Percentiles rank a stretch among this genome's conserved stretches.
Evolutionary conservation across 805 yeast species (phyloP).

Genomic region (Candida broadrunensis): DNA sequence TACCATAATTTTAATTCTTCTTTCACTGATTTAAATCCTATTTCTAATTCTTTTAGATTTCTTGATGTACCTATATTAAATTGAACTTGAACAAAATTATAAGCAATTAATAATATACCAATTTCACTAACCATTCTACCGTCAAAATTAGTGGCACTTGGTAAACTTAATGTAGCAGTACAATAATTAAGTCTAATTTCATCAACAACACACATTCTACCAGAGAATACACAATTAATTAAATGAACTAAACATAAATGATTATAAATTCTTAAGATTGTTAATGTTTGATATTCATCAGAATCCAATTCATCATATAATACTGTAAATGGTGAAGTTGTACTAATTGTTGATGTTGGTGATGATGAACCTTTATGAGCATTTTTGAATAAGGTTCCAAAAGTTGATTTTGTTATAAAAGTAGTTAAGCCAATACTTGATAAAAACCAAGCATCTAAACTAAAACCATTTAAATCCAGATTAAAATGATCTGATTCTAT

Average conservation of each 20-base stretch:
- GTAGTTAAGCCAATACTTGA: conserved; percentile 65
- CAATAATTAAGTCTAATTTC: conserved; percentile 58
- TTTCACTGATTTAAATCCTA: conserved; percentile 32
- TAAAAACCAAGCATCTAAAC: conserved; percentile 68
- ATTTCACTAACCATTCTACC: conserved; percentile 81
- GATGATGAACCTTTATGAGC: neutral
- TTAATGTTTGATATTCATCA: conserved; percentile 49
- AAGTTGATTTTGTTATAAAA: conserved; percentile 50
- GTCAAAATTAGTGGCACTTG: conserved; percentile 71
- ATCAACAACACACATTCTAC: conserved; percentile 62
- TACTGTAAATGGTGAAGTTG: conserved; percentile 22
- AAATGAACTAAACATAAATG: conserved; percentile 67
- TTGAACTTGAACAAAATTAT: conserved; percentile 50
- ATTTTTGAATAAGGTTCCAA: conserved; percentile 35
- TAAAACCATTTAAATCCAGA: conserved; percentile 22
- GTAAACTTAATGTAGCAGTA: conserved; percentile 51
- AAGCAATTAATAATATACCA: conserved; percentile 54
- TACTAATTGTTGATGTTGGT: neutral
- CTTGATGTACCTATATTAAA: conserved; percentile 13
- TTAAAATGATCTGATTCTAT: conserved; percentile 7
- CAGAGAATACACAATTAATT: conserved; percentile 62
- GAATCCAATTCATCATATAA: conserved; percentile 30
- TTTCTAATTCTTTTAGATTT: conserved; percentile 14
- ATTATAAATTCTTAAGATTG: conserved; percentile 66
- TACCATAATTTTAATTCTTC: conserved; percentile 59